Evolutionary conservation across 2,329 filamentous ascomycete genomes (phyloP).

Genomic region (Pseudopithomyces maydicus): DNA sequence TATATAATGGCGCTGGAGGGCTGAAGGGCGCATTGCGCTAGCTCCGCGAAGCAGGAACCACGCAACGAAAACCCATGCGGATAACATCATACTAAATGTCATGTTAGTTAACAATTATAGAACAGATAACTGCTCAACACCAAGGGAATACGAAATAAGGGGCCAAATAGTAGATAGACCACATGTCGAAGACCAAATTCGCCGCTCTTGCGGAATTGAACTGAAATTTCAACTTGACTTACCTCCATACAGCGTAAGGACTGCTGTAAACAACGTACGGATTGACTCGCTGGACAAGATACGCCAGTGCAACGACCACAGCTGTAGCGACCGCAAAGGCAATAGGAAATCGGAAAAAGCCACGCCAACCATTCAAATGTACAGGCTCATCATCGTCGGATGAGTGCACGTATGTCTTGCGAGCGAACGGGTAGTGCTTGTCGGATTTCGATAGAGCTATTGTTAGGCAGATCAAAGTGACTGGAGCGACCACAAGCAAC

Average conservation of each 20-base stretch:
- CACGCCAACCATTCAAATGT: constrained; percentile 74
- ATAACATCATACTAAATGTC: constrained; percentile 71
- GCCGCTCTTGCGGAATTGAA: too few relatives aligned
- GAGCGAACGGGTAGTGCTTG: constrained; percentile 87
- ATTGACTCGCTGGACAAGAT: constrained; percentile 80
- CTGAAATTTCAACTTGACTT: constrained; percentile 8
- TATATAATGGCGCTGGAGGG: constrained; percentile 80
- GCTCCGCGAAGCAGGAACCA: constrained; percentile 84
- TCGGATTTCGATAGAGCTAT: constrained; percentile 71
- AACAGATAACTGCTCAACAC: too few relatives aligned
- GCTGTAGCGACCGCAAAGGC: constrained; percentile 71
- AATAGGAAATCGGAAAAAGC: constrained; percentile 83
- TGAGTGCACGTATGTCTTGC: constrained; percentile 65
- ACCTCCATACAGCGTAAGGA: constrained; percentile 79
- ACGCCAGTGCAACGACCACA: constrained; percentile 73
- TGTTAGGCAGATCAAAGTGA: constrained; percentile 72
- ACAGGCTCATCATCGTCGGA: constrained; percentile 65
- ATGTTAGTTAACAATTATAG: constrained; percentile 14
- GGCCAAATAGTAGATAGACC: too few relatives aligned
- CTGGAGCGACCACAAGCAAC: constrained; percentile 77
- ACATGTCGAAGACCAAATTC: too few relatives aligned
- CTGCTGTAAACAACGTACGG: constrained; percentile 91
- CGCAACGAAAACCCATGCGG: constrained; percentile 77
- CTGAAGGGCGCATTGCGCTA: constrained; percentile 80
- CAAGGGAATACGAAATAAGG: too few relatives aligned